Percentiles rank a stretch among this genome's conserved stretches.
These are phyloP conservation scores for Pinus tabuliformis DNA, from an alignment of 75 land plant genomes.

Conservation along the genomic window DNA sequence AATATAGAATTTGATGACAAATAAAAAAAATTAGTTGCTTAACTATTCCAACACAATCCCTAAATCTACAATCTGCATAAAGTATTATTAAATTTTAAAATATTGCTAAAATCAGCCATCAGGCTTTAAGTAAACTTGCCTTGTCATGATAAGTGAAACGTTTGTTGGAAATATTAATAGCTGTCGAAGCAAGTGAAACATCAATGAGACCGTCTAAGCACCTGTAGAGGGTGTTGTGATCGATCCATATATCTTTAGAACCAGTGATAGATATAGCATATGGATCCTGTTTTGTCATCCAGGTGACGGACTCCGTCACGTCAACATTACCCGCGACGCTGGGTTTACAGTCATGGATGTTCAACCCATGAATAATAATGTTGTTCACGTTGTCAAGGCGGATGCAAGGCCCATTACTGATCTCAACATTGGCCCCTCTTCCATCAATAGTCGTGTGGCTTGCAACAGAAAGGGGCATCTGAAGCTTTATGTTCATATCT, in stretches of 20 bases:
- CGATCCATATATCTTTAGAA: conserved; percentile 58
- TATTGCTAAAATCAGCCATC: too few relatives aligned
- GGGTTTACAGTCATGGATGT: conserved; percentile 42
- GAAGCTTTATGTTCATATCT: conserved; percentile 20
- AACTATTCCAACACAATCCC: too few relatives aligned
- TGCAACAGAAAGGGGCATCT: conserved; percentile 25
- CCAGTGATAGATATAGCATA: conserved; percentile 51
- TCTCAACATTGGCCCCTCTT: conserved; percentile 24
- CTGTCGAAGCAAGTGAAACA: too few relatives aligned
- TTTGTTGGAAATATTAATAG: conserved; percentile 66
- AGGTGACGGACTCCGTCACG: conserved; percentile 4
- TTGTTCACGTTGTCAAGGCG: neutral
- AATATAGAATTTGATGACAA: too few relatives aligned
- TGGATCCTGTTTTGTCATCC: conserved; percentile 29
- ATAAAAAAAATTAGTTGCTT: too few relatives aligned
- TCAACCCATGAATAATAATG: conserved; percentile 14
- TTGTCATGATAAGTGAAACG: conserved; percentile 57
- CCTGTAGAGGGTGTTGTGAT: conserved; percentile 13
- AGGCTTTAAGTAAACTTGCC: too few relatives aligned
- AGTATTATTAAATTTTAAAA: too few relatives aligned
- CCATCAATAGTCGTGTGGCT: conserved; percentile 40
- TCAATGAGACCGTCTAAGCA: neutral
- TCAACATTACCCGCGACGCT: conserved; percentile 30
- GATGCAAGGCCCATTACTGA: conserved; percentile 15
- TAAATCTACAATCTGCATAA: too few relatives aligned